Conservation (phyloP, 23 red algal species). For the Pyropia yezoensis region DNA sequence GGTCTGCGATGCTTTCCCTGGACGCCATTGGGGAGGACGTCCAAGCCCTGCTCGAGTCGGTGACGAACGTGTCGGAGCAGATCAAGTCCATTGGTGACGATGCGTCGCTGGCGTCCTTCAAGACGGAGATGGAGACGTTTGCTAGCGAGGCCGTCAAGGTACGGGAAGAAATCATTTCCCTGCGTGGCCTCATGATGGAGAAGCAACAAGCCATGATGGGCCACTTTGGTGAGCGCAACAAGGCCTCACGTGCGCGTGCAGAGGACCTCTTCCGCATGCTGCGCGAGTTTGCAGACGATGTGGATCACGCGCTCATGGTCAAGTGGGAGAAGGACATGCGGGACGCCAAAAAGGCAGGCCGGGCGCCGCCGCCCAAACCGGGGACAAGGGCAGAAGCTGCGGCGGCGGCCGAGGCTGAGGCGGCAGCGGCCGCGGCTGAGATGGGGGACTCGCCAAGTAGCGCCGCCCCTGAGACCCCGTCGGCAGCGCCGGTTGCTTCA, state of each 20-base stretch:
- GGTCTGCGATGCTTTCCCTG: slow-evolving; percentile 63
- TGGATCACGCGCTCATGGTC: slow-evolving; percentile 8
- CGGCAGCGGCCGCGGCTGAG: too few relatives aligned
- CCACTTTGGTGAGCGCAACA: slow-evolving; percentile 91
- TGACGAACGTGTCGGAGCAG: slow-evolving; percentile 65
- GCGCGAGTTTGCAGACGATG: slow-evolving; percentile 64
- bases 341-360: slow-evolving; percentile 52
- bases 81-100: slow-evolving; percentile 74
- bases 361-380: too few relatives aligned
- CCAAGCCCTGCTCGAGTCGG: slow-evolving; percentile 52
- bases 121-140: slow-evolving; percentile 82
- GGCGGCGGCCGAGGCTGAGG: too few relatives aligned
- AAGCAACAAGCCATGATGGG: slow-evolving; percentile 75
- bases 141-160: slow-evolving; percentile 62
- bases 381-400: too few relatives aligned
- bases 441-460: too few relatives aligned
- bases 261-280: slow-evolving; percentile 79
- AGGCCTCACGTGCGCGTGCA: slow-evolving; percentile 63
- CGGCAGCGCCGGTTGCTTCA: too few relatives aligned
- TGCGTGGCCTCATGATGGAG: slow-evolving; percentile 71
- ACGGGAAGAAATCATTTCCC: slow-evolving; percentile 78
- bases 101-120: slow-evolving; percentile 53
- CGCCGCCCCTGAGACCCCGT: too few relatives aligned
- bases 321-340: slow-evolving; percentile 46
- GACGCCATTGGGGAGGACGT: slow-evolving; percentile 83